phyloP scores from a whole-genome alignment of 371 early-diverging fungal genomes.

The Mycotypha africana region DNA sequence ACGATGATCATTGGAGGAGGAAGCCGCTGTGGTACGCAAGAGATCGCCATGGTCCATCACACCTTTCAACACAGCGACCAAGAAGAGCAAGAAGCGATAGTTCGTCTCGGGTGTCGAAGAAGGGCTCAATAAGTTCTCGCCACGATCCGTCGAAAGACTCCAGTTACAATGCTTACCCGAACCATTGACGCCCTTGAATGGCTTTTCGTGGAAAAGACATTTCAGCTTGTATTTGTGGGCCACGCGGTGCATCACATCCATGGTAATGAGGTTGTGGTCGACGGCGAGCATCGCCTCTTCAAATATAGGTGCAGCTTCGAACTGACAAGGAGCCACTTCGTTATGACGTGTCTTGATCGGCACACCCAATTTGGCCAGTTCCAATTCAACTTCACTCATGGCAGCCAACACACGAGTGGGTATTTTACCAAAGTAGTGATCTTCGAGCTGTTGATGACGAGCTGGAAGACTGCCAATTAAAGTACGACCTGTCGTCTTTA shows the following conservation, averaged over 20 bases:
- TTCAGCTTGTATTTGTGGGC: conserved; percentile 96
- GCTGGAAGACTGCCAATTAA: conserved; percentile 92
- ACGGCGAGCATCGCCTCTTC: conserved; percentile 95
- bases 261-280: conserved; percentile 97
- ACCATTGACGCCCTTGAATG: conserved; percentile 97
- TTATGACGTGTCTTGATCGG: conserved; percentile 99
- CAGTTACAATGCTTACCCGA: conserved; percentile 99
- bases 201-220: conserved; percentile 98
- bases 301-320: conserved; percentile 96
- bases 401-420: conserved; percentile 89
- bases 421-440: conserved; percentile 98
- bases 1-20: conserved; percentile 95
- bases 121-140: conserved; percentile 95
- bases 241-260: conserved; percentile 95
- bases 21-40: conserved; percentile 86
- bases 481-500: conserved; percentile 94
- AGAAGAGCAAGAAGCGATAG: conserved; percentile 92
- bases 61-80: conserved; percentile 86
- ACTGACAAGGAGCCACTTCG: conserved; percentile 98
- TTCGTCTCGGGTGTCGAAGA: conserved; percentile 90
- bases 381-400: conserved; percentile 91
- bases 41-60: conserved; percentile 87
- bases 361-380: conserved; percentile 90
- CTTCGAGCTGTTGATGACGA: conserved; percentile 97
- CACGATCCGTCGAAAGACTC: conserved; percentile 91